Evolutionary conservation across 208 protist genomes (phyloP).

Genomic region (Acanthamoeba lenticulata): DNA sequence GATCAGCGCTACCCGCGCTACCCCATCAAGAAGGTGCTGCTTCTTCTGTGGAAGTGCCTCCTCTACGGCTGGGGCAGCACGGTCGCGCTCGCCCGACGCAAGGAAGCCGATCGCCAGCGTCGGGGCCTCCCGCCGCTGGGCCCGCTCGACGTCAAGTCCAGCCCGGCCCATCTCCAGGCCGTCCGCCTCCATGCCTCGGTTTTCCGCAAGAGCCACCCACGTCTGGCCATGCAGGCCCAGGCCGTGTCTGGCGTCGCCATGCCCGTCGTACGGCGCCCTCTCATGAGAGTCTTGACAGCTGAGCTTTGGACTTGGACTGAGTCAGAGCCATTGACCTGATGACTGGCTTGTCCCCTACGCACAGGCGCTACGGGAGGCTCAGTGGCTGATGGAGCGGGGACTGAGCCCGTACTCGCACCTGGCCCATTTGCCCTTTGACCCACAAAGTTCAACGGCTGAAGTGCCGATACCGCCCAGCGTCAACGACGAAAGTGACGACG

Average conservation of each 20-base stretch:
- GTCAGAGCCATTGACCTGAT: neutral
- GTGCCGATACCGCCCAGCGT: neutral
- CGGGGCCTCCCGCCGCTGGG: neutral
- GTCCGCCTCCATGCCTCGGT: neutral
- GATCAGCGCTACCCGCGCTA: neutral
- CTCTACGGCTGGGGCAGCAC: slow-evolving; percentile 58
- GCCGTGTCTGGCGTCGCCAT: neutral
- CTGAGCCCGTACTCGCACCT: neutral
- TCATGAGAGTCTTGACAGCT: no score
- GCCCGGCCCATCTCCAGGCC: neutral
- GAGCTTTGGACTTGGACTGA: no score
- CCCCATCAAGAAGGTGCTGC: slow-evolving; percentile 66
- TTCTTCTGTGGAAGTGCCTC: slow-evolving; percentile 62
- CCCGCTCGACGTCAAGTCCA: slow-evolving; percentile 43
- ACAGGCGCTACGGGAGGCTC: slow-evolving; percentile 6
- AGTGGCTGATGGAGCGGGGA: neutral
- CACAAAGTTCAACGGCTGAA: neutral
- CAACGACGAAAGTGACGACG: neutral
- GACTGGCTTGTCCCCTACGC: neutral
- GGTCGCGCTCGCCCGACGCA: neutral
- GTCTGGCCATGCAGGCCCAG: neutral
- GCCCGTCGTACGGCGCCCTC: neutral
- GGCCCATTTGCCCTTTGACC: neutral
- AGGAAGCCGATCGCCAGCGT: neutral
- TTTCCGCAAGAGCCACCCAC: slow-evolving; percentile 14